Percentiles rank a stretch among this genome's conserved stretches.
Evolutionary conservation across 768 basidiomycete species (phyloP).

Genomic region (Chalciporus pseudorubinellus): DNA sequence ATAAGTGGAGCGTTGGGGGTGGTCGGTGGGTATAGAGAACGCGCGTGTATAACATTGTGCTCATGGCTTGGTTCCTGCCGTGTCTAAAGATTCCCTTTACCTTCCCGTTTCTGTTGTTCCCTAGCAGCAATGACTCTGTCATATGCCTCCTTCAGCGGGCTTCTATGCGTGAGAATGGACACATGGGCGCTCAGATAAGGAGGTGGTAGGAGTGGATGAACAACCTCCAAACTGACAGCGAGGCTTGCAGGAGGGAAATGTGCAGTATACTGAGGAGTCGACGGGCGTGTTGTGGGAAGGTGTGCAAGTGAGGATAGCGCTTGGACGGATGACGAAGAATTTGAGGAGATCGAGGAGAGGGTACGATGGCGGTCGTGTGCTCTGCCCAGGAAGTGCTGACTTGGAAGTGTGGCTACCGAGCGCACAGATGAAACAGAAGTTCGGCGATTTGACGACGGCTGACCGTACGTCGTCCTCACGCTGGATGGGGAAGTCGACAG

Average conservation of each 20-base stretch:
- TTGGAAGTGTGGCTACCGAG: conserved; percentile 59
- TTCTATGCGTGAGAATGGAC: conserved; percentile 61
- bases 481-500: conserved; percentile 38
- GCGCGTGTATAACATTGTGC: neutral
- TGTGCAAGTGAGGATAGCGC: conserved; percentile 58
- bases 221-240: conserved; percentile 51
- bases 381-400: conserved; percentile 32
- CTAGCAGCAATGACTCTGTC: conserved; percentile 65
- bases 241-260: conserved; percentile 67
- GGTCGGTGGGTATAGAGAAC: conserved; percentile 20
- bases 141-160: conserved; percentile 67
- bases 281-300: conserved; percentile 41
- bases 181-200: conserved; percentile 72
- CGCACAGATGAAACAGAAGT: conserved; percentile 58
- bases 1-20: conserved; percentile 20
- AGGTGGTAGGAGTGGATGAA: conserved; percentile 69
- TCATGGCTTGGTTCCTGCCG: neutral
- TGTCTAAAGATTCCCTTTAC: neutral
- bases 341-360: conserved; percentile 53
- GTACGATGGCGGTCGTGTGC: conserved; percentile 50
- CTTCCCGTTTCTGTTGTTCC: conserved; percentile 30
- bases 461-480: conserved; percentile 34
- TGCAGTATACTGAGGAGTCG: conserved; percentile 46
- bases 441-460: conserved; percentile 39
- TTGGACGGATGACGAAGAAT: conserved; percentile 45